A percentile compares a stretch with the other conserved stretches of the same genome.
phyloP scores from a whole-genome alignment of 805 yeast species.

The Nakazawaea sp. region DNA sequence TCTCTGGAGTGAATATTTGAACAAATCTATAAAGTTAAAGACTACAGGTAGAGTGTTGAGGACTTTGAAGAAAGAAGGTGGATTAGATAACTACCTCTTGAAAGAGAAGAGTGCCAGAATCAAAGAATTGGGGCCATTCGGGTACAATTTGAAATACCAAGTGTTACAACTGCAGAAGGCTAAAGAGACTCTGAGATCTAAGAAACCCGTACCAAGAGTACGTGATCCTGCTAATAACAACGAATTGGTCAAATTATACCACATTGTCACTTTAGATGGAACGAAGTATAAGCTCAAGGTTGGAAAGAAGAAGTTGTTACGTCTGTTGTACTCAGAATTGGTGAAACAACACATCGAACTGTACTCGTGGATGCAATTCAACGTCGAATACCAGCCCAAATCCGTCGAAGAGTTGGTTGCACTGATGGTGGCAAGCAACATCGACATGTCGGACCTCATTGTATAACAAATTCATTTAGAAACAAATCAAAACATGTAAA shows the following conservation, averaged over 20 bases:
- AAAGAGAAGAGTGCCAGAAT: constrained; percentile 87
- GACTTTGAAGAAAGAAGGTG: constrained; percentile 91
- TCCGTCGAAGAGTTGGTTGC: constrained; percentile 41
- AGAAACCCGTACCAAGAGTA: constrained; percentile 27
- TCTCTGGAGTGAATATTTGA: constrained; percentile 79
- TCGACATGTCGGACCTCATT: constrained; percentile 23
- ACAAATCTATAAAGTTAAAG: constrained; percentile 46
- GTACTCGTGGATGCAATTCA: constrained; percentile 41
- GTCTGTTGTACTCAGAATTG: constrained; percentile 44
- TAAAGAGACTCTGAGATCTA: constrained; percentile 32
- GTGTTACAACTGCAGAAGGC: constrained; percentile 39
- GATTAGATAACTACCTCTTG: constrained; percentile 79
- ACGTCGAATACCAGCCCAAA: constrained; percentile 33
- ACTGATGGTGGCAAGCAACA: constrained; percentile 37
- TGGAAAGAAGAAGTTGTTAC: constrained; percentile 60
- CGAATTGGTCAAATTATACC: constrained; percentile 36
- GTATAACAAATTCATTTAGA: constrained; percentile 2
- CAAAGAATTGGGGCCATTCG: constrained; percentile 87
- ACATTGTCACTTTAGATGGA: constrained; percentile 34
- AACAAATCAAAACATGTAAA: no score
- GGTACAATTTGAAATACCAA: constrained; percentile 84
- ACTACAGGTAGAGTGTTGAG: constrained; percentile 77
- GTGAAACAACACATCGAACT: constrained; percentile 33
- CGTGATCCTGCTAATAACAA: constrained; percentile 23
- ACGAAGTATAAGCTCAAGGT: constrained; percentile 42